A percentile compares a stretch with the other conserved stretches of the same genome.
These are phyloP conservation scores for Fusarium sacchari DNA, from an alignment of 2,329 filamentous ascomycete species.

Conservation along the genomic window DNA sequence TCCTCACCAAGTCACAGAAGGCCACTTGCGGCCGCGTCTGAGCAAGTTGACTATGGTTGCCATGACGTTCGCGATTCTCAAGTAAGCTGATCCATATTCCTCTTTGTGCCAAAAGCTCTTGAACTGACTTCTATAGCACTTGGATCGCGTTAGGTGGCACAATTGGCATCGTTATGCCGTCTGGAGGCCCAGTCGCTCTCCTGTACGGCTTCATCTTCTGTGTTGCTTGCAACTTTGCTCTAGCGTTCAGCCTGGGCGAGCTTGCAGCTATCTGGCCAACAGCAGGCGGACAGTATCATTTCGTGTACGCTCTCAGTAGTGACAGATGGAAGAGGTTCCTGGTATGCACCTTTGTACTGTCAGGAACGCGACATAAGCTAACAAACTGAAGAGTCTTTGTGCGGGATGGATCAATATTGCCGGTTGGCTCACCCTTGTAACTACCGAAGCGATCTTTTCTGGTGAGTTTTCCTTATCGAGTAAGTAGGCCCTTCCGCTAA, in stretches of 20 bases:
- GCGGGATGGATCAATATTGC: background rate
- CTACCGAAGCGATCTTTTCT: background rate
- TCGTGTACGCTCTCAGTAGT: background rate
- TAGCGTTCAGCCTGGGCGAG: background rate
- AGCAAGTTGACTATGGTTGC: background rate
- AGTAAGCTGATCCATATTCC: background rate
- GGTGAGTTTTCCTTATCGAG: background rate
- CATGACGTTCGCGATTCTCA: background rate
- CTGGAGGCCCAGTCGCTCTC: background rate
- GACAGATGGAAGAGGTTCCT: background rate
- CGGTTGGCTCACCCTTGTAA: background rate
- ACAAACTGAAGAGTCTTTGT: background rate
- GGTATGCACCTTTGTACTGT: rapidly evolving
- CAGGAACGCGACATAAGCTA: rapidly evolving
- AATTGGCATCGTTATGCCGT: background rate
- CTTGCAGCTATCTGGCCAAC: background rate
- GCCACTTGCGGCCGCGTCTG: background rate
- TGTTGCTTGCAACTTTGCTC: background rate
- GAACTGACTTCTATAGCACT: background rate
- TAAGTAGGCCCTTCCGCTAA: rapidly evolving
- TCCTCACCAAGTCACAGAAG: background rate
- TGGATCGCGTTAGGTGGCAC: background rate
- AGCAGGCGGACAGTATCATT: background rate
- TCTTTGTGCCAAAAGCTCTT: rapidly evolving
- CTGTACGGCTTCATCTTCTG: background rate